Conservation (phyloP, 129 eudicot genomes). For the Helichrysum umbraculigerum region DNA sequence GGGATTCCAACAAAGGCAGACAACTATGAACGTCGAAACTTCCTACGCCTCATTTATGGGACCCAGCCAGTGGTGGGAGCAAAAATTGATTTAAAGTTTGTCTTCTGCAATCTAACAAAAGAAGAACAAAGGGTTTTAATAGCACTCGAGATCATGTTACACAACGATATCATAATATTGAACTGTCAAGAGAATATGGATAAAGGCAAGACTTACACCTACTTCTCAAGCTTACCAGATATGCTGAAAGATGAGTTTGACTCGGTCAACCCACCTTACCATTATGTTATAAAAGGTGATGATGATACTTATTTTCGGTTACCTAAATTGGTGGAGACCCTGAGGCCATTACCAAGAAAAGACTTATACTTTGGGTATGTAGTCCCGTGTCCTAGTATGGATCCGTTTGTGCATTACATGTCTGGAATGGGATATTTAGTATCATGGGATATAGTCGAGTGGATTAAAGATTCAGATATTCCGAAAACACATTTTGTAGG, state of each 20-base stretch:
- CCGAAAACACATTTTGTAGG: slow-evolving; percentile 60
- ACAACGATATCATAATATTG: slow-evolving; percentile 77
- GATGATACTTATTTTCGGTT: slow-evolving; percentile 71
- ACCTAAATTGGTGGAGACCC: slow-evolving; percentile 54
- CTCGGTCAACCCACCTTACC: slow-evolving; percentile 62
- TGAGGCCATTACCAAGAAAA: slow-evolving; percentile 66
- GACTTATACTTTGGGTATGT: slow-evolving; percentile 87
- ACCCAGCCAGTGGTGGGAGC: slow-evolving; percentile 58
- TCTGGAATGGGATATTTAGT: slow-evolving; percentile 90
- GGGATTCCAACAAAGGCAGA: slow-evolving; percentile 78
- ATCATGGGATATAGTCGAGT: slow-evolving; percentile 87
- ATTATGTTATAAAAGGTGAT: slow-evolving; percentile 81
- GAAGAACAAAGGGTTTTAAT: slow-evolving; percentile 76
- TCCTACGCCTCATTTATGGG: slow-evolving; percentile 81
- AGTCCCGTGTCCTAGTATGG: slow-evolving; percentile 87
- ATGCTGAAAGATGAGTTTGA: slow-evolving; percentile 34
- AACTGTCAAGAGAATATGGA: slow-evolving; percentile 86
- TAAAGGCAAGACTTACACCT: slow-evolving; percentile 83
- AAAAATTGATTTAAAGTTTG: slow-evolving; percentile 69
- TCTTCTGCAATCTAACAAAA: slow-evolving; percentile 85
- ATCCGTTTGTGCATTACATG: slow-evolving; percentile 84
- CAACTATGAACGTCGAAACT: slow-evolving; percentile 73
- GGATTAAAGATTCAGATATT: slow-evolving; percentile 62
- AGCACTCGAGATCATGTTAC: slow-evolving; percentile 78
- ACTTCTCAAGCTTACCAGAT: slow-evolving; percentile 78